A percentile compares a stretch with the other conserved stretches of the same genome.
These are phyloP conservation scores for Leccinum pallidistipes DNA, from an alignment of 1,284 basidiomycete species.

Conservation along the genomic window DNA sequence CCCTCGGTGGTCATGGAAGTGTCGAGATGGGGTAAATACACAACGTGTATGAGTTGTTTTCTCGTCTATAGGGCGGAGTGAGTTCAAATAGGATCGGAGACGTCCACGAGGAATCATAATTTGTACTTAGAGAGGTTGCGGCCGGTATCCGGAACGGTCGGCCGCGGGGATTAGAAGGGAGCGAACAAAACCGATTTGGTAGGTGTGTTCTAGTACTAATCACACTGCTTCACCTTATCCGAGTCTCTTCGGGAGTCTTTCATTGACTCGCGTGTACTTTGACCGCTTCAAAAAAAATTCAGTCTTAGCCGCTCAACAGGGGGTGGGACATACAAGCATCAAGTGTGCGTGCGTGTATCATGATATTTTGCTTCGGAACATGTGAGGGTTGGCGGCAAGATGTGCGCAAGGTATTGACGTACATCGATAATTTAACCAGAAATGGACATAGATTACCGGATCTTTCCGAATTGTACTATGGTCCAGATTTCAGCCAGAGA, in stretches of 20 bases:
- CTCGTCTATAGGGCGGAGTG: background rate
- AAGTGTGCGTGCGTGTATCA: background rate
- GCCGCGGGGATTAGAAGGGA: background rate
- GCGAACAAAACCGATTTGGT: background rate
- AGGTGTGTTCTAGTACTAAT: too few relatives aligned
- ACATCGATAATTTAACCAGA: background rate
- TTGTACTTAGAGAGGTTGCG: background rate
- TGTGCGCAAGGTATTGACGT: background rate
- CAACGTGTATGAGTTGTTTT: background rate
- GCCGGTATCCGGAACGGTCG: background rate
- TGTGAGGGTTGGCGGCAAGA: background rate
- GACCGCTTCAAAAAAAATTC: background rate
- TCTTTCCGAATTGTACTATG: background rate
- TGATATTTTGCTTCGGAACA: background rate
- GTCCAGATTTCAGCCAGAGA: background rate
- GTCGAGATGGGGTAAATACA: background rate
- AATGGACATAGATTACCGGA: background rate
- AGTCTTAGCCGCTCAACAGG: background rate
- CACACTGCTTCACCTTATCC: too few relatives aligned
- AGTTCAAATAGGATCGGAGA: background rate
- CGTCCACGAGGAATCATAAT: background rate
- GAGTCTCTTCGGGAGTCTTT: background rate
- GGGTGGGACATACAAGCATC: background rate
- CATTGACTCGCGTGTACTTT: background rate
- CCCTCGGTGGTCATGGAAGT: background rate